Evolutionary conservation across 2,329 filamentous ascomycete species (phyloP).

Genomic region (Fusarium sp.): DNA sequence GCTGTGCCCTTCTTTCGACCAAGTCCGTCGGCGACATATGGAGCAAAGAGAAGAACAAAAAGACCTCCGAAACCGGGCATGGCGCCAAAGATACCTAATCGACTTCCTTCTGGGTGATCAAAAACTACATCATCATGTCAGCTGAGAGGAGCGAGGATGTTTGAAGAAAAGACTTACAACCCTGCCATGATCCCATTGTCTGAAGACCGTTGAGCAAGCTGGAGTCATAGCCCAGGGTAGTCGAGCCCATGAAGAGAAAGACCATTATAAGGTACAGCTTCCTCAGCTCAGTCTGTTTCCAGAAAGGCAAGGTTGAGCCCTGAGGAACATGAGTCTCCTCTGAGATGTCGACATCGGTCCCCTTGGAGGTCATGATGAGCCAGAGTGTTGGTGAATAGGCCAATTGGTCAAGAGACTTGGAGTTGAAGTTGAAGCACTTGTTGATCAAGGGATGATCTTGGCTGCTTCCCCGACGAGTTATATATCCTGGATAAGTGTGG

Average conservation of each 20-base stretch:
- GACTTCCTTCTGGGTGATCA: conserved; percentile 34
- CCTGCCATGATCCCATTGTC: conserved; percentile 37
- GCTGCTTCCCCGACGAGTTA: neutral
- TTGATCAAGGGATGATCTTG: neutral
- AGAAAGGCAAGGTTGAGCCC: conserved; percentile 30
- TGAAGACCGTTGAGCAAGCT: conserved; percentile 35
- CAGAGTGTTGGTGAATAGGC: neutral
- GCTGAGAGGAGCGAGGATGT: accelerated
- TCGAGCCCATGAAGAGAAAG: conserved; percentile 39
- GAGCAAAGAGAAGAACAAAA: conserved; percentile 39
- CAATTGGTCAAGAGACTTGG: neutral
- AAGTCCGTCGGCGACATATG: conserved; percentile 38
- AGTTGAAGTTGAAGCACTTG: neutral
- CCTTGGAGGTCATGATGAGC: conserved; percentile 13
- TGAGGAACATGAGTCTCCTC: conserved; percentile 10
- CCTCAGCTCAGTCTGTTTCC: conserved; percentile 37
- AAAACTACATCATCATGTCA: conserved; percentile 22
- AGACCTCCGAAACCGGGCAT: conserved; percentile 39
- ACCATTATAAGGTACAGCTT: conserved; percentile 39
- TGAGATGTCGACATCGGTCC: conserved; percentile 11
- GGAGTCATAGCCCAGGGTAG: conserved; percentile 34
- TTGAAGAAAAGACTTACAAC: neutral
- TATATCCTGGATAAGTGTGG: neutral
- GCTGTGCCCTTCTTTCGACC: conserved; percentile 38
- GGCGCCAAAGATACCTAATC: conserved; percentile 39